Percentiles rank a stretch among this genome's conserved stretches.
Evolutionary conservation across 768 basidiomycete genomes (phyloP).

Genomic region (Serendipita sp.): DNA sequence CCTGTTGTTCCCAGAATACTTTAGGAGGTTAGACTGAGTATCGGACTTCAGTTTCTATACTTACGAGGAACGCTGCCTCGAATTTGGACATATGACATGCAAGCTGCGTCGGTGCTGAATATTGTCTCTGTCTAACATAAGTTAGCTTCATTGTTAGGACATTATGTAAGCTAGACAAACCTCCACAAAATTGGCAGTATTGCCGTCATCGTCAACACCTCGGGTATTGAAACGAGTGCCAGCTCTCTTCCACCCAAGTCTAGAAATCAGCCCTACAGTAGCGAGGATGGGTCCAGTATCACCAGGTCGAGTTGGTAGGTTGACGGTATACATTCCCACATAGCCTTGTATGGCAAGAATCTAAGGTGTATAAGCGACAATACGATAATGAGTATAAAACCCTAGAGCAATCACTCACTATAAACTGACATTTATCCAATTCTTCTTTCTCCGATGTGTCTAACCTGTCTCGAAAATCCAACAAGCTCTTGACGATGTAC

Average conservation of each 20-base stretch:
- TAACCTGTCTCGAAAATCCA: conserved; percentile 74
- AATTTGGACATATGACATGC: conserved; percentile 84
- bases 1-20: conserved; percentile 99
- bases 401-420: conserved; percentile 33
- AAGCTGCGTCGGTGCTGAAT: conserved; percentile 71
- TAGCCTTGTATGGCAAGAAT: conserved; percentile 89
- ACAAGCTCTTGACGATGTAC: conserved; percentile 68
- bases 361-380: conserved; percentile 22
- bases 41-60: conserved; percentile 20
- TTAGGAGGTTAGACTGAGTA: conserved; percentile 9
- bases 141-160: conserved; percentile 5
- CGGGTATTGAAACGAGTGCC: conserved; percentile 95
- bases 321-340: conserved; percentile 66
- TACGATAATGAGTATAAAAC: not conserved
- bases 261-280: conserved; percentile 65
- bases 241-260: conserved; percentile 87
- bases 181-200: conserved; percentile 94
- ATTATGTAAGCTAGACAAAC: conserved; percentile 23
- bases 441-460: conserved; percentile 50
- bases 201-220: conserved; percentile 89
- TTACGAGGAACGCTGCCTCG: conserved; percentile 88
- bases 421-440: conserved; percentile 70
- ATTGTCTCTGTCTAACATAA: conserved; percentile 65
- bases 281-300: conserved; percentile 56
- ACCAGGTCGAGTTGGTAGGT: conserved; percentile 57